phyloP scores from a whole-genome alignment of 305 asterid genomes.

The Fraxinus albicans region DNA sequence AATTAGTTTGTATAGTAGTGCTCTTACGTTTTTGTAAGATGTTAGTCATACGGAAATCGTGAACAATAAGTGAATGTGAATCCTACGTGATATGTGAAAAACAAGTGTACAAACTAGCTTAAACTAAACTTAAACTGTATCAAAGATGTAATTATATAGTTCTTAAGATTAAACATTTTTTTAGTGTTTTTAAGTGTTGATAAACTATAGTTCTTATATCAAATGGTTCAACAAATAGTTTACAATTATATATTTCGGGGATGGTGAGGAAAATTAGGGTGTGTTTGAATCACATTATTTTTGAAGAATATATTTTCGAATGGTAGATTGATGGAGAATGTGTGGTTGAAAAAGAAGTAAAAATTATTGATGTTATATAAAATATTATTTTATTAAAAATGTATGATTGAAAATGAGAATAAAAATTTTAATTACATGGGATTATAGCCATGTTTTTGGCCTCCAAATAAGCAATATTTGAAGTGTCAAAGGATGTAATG shows the following conservation, averaged over 20 bases:
- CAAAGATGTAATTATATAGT: background rate
- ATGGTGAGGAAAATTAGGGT: background rate
- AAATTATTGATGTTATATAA: no score
- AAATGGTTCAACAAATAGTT: background rate
- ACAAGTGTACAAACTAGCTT: background rate
- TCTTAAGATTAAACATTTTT: background rate
- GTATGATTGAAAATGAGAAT: no score
- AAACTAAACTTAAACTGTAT: background rate
- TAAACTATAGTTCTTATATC: background rate
- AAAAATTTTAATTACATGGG: background rate
- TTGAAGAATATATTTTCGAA: no score
- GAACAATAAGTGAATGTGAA: no score
- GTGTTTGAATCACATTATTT: no score
- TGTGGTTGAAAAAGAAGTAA: no score
- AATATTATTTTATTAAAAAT: no score
- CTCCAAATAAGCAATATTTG: background rate
- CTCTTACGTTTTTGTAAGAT: background rate
- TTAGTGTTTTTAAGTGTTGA: background rate
- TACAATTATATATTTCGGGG: background rate
- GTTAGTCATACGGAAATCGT: background rate
- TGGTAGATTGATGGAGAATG: no score
- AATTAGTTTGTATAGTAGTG: background rate
- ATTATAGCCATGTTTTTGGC: background rate
- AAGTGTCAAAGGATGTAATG: background rate
- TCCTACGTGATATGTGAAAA: background rate